Evolutionary conservation across 352 stramenopile species (phyloP).

Genomic region (Globisporangium cederbergense): DNA sequence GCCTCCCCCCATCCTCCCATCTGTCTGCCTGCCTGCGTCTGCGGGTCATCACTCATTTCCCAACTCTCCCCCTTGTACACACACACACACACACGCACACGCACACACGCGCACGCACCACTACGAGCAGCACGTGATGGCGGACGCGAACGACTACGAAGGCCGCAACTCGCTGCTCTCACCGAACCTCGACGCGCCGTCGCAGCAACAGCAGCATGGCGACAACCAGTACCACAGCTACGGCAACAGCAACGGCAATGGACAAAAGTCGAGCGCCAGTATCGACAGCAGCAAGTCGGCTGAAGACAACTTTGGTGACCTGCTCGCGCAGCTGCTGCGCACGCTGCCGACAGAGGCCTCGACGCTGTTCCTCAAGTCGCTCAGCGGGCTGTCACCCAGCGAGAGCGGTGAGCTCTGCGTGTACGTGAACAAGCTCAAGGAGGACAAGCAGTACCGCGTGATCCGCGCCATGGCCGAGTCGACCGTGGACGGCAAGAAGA

Average conservation of each 20-base stretch:
- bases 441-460: conserved; percentile 85
- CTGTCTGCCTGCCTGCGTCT: neutral
- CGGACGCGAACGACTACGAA: conserved; percentile 6
- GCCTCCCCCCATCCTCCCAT: neutral
- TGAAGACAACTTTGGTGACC: conserved; percentile 52
- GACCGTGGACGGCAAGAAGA: conserved; percentile 75
- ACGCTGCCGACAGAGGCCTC: conserved; percentile 71
- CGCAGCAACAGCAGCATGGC: neutral
- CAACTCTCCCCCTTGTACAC: neutral
- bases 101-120: neutral
- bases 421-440: conserved; percentile 67
- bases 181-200: neutral
- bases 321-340: conserved; percentile 71
- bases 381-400: conserved; percentile 64
- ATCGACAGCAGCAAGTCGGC: neutral
- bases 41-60: neutral
- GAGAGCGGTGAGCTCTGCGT: conserved; percentile 76
- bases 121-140: conserved; percentile 2
- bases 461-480: conserved; percentile 83
- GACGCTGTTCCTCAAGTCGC: conserved; percentile 68
- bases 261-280: neutral
- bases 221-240: neutral
- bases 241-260: neutral
- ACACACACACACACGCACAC: too few species aligned
- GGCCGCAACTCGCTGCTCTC: conserved; percentile 18